Evolutionary conservation across 345 rosid genomes (phyloP).

Genomic region (Sapria himalayana): DNA sequence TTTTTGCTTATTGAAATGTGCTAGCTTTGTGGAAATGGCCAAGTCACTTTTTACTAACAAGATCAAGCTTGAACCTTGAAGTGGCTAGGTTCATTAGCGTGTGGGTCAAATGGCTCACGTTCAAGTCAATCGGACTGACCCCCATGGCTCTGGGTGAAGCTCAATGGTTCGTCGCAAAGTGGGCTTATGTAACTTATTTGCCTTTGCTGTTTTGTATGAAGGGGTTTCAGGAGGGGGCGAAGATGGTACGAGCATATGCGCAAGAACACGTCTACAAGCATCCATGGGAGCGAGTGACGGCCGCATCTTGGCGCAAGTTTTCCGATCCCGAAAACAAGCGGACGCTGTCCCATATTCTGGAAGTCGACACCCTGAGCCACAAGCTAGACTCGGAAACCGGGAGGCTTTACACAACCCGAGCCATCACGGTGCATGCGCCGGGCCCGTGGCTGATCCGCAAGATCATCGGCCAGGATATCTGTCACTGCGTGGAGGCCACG

Average conservation of each 20-base stretch:
- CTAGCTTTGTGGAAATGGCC: too few species aligned
- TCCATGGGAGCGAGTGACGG: slow-evolving; percentile 94
- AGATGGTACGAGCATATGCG: slow-evolving; percentile 59
- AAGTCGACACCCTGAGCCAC: slow-evolving; percentile 62
- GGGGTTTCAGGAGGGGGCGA: too few species aligned
- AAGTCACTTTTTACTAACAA: too few species aligned
- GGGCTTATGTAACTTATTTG: too few species aligned
- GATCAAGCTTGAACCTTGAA: too few species aligned
- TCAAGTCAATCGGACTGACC: too few species aligned
- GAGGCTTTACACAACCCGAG: slow-evolving; percentile 76
- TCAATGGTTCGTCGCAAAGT: too few species aligned
- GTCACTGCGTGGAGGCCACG: slow-evolving; percentile 81
- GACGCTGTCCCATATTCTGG: slow-evolving; percentile 53
- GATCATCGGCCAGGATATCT: slow-evolving; percentile 78
- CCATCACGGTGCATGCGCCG: slow-evolving; percentile 64
- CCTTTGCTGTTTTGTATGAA: too few species aligned
- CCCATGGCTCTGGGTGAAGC: too few species aligned
- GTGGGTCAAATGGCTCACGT: too few species aligned
- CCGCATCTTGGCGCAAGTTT: slow-evolving; percentile 97
- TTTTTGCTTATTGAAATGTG: too few species aligned
- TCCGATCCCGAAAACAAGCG: slow-evolving; percentile 85
- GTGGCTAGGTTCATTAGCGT: too few species aligned
- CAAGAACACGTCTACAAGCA: slow-evolving; percentile 92
- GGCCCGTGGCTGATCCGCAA: slow-evolving; percentile 86
- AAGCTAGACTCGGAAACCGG: slow-evolving; percentile 45